These are phyloP conservation scores for Skeletonema tropicum DNA, from an alignment of 108 stramenopile genomes.

Conservation along the genomic window DNA sequence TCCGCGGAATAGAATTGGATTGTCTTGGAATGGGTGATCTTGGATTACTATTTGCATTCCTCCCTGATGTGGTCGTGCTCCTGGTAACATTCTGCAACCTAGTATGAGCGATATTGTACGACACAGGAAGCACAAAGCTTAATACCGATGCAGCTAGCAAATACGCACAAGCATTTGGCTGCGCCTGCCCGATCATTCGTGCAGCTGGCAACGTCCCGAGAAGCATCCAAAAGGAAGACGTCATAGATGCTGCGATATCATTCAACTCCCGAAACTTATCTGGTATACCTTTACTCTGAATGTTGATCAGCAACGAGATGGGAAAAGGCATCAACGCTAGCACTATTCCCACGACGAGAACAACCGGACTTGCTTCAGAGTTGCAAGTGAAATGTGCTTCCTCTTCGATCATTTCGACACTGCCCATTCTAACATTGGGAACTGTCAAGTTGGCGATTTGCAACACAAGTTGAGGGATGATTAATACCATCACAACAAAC, in stretches of 20 bases:
- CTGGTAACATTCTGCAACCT: background rate
- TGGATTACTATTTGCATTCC: background rate
- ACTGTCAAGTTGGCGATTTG: background rate
- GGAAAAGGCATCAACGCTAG: background rate
- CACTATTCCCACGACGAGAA: conserved; percentile 4
- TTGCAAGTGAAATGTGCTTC: background rate
- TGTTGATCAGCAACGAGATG: background rate
- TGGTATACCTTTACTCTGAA: background rate
- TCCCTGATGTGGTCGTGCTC: background rate
- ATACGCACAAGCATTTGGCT: conserved; percentile 1
- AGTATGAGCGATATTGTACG: too few relatives aligned
- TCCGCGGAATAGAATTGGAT: too few relatives aligned
- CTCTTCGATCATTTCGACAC: background rate
- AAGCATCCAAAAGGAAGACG: too few relatives aligned
- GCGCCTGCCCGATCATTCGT: background rate
- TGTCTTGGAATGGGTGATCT: background rate
- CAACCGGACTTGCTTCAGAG: background rate
- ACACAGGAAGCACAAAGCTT: conserved; percentile 1
- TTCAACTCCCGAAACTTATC: background rate
- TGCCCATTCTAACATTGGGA: conserved; percentile 4
- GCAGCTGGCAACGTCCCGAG: conserved; percentile 1
- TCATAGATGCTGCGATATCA: too few relatives aligned
- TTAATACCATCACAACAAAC: background rate
- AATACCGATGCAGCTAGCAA: conserved; percentile 2
- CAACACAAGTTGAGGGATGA: background rate